Percentiles rank a stretch among this genome's conserved stretches.
Conservation (phyloP, 78 protist species). For the Emiliania huxleyi region DNA sequence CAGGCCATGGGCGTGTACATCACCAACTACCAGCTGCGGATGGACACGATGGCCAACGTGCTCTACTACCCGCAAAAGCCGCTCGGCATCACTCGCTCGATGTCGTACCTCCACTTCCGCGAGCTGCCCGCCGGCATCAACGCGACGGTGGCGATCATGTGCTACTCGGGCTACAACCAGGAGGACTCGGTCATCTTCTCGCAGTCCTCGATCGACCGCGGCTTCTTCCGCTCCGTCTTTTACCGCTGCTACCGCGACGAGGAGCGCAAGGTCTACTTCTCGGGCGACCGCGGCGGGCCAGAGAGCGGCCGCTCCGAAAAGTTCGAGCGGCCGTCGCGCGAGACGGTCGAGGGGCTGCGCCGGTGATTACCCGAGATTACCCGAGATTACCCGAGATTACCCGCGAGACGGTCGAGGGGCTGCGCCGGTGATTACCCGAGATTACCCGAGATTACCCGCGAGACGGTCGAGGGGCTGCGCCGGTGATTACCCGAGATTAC, state of each 20-base stretch:
- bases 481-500: too few relatives aligned
- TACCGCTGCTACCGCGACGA: constrained; percentile 81
- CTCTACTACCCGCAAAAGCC: constrained; percentile 99
- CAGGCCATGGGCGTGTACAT: constrained; percentile 93
- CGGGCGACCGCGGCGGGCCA: not conserved
- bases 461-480: too few relatives aligned
- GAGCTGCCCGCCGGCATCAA: constrained; percentile 99
- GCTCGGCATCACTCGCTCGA: constrained; percentile 91
- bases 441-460: too few relatives aligned
- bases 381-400: too few relatives aligned
- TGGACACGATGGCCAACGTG: constrained; percentile 98
- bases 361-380: too few relatives aligned
- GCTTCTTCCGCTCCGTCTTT: constrained; percentile 93
- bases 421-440: too few relatives aligned
- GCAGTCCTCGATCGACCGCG: constrained; percentile 97
- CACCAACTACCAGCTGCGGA: constrained; percentile 93
- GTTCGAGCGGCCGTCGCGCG: constrained; percentile 79
- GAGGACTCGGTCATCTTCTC: constrained; percentile 98
- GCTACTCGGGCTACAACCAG: constrained; percentile 99
- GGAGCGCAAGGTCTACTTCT: constrained; percentile 46
- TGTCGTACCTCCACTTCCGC: constrained; percentile 91
- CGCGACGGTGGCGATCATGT: constrained; percentile 94
- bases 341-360: constrained; percentile 30
- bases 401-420: too few relatives aligned
- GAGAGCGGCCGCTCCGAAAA: constrained; percentile 55